Conservation (phyloP, 495 filamentous ascomycete species). For the Cudoniella acicularis region DNA sequence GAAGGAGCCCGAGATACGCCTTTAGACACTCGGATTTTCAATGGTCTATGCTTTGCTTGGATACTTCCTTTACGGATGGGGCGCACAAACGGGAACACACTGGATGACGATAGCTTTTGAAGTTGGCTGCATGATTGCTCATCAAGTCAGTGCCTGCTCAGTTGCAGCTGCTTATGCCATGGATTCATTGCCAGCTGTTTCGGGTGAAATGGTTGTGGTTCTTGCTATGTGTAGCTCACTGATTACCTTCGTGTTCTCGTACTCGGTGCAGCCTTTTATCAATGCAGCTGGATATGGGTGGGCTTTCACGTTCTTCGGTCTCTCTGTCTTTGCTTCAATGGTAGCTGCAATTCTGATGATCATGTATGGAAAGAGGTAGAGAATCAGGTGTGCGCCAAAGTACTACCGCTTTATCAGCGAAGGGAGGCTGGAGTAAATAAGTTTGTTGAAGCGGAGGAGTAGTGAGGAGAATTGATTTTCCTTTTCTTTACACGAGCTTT, state of each 20-base stretch:
- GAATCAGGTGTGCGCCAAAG: neutral
- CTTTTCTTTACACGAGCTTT: too few species aligned
- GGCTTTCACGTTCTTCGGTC: constrained; percentile 1
- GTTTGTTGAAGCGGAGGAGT: too few species aligned
- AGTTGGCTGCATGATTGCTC: constrained; percentile 35
- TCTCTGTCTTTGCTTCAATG: neutral
- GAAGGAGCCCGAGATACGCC: constrained; percentile 66
- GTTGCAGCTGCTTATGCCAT: constrained; percentile 39
- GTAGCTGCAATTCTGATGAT: neutral
- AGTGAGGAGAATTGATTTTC: too few species aligned
- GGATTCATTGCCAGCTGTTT: constrained; percentile 29
- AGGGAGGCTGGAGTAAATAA: neutral
- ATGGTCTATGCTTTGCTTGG: constrained; percentile 57
- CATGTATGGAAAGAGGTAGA: constrained; percentile 1
- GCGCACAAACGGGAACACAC: constrained; percentile 17
- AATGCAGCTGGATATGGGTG: constrained; percentile 3
- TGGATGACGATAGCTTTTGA: constrained; percentile 35
- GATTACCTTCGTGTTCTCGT: constrained; percentile 28
- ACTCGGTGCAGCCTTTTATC: constrained; percentile 7
- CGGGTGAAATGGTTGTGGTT: constrained; percentile 34
- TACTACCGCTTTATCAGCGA: neutral
- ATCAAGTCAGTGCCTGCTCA: constrained; percentile 35
- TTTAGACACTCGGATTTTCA: constrained; percentile 54
- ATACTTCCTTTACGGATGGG: constrained; percentile 24
- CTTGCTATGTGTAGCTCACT: constrained; percentile 24